Evolutionary conservation across 2,329 filamentous ascomycete genomes (phyloP), one percentile per base, ranked within the genome.

Genomic region (Aspergillus tanneri): DNA sequence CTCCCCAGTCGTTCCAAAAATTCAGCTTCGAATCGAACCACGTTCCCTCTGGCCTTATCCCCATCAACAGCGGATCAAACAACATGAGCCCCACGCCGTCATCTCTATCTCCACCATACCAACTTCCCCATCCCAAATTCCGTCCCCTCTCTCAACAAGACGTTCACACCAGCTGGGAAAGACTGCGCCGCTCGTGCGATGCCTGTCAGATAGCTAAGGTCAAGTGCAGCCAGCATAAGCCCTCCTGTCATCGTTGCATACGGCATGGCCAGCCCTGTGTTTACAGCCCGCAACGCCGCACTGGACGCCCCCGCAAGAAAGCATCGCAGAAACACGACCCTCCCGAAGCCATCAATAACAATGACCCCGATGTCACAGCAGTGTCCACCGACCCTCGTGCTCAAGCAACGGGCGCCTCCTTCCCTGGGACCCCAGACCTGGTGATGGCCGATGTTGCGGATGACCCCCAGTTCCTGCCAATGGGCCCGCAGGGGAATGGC

Each of bases 161-260:
- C n/a, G n/a, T 37, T 4, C 24, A 27, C 25, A 14, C 42, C 35
- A 44, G n/a, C 21, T 23, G 36, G 40, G 10, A 40, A 22, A 8
- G 45, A 40, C 40, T 47, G 21, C 37, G 45, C 40, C 37, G 32
- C 23, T 49, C 46, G 2, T 49, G 46, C 30, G 46, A 49, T 32
- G 11, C 35, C 6, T 49, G 46, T 19, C 46, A 44, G 46, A 32
- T 38, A 27, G 21, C 46, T 18, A 49, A 49, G 11, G 46, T 49
- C 34, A 49, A 49, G 42, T 49, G 46, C 46, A 49, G 46, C n/a
- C 46, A 49, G 18, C 40, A 49, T 40, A 49, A 44, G 24, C 46
- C 46, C 23, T 49, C 46, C 10, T 49, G 46, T 34, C 30, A 44
- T 38, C 46, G 46, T 16, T 49, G 46, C 27, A 21, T 43, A 2